These are phyloP conservation scores for Capsicum chinense DNA, from an alignment of 257 asterid genomes.

Conservation along the genomic window DNA sequence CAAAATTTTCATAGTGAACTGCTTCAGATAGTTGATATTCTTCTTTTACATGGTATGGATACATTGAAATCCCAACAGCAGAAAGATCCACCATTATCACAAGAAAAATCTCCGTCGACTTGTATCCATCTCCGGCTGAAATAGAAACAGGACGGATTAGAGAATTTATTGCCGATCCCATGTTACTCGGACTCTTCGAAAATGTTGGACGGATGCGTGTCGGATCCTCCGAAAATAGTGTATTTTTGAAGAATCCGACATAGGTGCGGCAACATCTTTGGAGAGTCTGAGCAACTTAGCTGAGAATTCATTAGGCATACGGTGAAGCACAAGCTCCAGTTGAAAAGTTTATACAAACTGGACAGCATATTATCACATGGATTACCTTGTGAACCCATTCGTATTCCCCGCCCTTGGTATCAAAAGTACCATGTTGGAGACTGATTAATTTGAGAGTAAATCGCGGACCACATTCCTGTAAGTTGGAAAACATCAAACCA, in stretches of 20 bases:
- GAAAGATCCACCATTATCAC: slow-evolving; percentile 27
- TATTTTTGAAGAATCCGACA: no score
- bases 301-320: no score
- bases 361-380: background rate
- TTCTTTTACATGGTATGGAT: background rate
- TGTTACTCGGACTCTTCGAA: no score
- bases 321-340: no score
- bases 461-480: slow-evolving; percentile 95
- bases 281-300: no score
- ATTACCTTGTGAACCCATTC: slow-evolving; percentile 98
- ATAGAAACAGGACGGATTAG: slow-evolving; percentile 1
- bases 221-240: no score
- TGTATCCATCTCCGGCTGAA: slow-evolving; percentile 94
- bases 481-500: background rate
- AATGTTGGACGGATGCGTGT: no score
- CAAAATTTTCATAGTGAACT: slow-evolving; percentile 4
- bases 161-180: background rate
- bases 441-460: slow-evolving; percentile 85
- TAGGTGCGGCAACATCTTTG: no score
- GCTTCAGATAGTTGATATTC: background rate
- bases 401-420: slow-evolving; percentile 85
- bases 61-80: slow-evolving; percentile 9
- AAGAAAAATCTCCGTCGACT: slow-evolving; percentile 93
- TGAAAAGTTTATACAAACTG: background rate
- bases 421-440: slow-evolving; percentile 93